Conservation (phyloP, 2,329 filamentous ascomycete genomes). For the Alternaria ethzedia region DNA sequence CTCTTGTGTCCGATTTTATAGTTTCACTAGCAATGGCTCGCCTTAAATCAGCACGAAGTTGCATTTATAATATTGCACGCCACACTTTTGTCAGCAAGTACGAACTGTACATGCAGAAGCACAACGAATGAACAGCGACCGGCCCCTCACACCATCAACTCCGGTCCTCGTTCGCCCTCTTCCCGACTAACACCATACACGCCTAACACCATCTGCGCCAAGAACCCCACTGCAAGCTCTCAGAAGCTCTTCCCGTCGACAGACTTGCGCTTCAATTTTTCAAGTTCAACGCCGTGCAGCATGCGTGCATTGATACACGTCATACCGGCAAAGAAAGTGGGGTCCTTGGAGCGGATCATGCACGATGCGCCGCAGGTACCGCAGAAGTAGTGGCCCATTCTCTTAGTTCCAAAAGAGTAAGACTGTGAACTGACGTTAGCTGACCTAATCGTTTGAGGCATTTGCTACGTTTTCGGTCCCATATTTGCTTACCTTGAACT, state of each 20-base stretch:
- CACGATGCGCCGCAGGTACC: constrained; percentile 37
- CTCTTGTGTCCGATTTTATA: neutral
- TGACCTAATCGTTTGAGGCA: neutral
- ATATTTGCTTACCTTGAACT: constrained; percentile 17
- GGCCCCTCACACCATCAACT: neutral
- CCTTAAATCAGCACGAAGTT: neutral
- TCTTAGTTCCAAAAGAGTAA: constrained; percentile 32
- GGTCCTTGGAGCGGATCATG: constrained; percentile 23
- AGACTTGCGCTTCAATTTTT: constrained; percentile 28
- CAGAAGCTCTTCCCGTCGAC: constrained; percentile 33
- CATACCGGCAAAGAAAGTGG: constrained; percentile 21
- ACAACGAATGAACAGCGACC: neutral
- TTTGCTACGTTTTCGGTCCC: neutral
- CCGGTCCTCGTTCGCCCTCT: neutral
- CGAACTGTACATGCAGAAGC: neutral
- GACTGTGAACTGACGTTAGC: constrained; percentile 14
- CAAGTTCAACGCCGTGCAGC: constrained; percentile 36
- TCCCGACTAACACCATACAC: neutral
- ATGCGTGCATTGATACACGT: constrained; percentile 39
- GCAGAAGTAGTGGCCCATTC: constrained; percentile 39
- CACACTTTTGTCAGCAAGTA: neutral
- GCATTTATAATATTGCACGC: neutral
- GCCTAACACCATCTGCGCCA: neutral
- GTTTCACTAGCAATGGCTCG: neutral
- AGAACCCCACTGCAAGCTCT: neutral